These are phyloP conservation scores for Vanrija sp. DNA, from an alignment of 1,284 basidiomycete genomes.

Conservation along the genomic window DNA sequence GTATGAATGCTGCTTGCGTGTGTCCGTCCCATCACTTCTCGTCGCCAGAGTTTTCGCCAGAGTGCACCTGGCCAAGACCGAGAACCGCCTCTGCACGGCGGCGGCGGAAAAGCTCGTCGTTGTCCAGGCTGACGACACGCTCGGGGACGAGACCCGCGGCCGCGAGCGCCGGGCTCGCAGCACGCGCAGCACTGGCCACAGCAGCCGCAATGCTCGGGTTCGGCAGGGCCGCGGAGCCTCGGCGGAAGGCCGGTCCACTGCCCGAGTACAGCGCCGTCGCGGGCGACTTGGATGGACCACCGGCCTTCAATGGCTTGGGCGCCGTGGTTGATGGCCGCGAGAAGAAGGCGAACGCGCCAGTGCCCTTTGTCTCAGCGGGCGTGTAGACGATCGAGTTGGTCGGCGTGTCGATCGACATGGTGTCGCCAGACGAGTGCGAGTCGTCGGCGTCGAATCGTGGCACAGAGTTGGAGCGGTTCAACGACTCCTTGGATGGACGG, in stretches of 20 bases:
- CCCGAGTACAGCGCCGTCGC: conserved; percentile 11
- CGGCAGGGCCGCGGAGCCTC: conserved; percentile 1
- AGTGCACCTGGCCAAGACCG: conserved; percentile 45
- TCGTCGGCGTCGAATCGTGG: conserved; percentile 40
- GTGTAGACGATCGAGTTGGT: conserved; percentile 10
- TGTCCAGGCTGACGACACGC: conserved; percentile 60
- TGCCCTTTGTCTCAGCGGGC: conserved; percentile 22
- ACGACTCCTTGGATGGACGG: conserved; percentile 35
- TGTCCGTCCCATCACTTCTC: neutral
- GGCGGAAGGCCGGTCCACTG: too few relatives aligned
- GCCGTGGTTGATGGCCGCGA: conserved; percentile 2
- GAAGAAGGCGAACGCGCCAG: conserved; percentile 42
- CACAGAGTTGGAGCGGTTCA: conserved; percentile 32
- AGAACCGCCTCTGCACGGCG: conserved; percentile 56
- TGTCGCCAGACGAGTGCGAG: conserved; percentile 36
- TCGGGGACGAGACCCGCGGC: conserved; percentile 45
- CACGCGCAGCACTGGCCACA: conserved; percentile 32
- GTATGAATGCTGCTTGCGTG: neutral
- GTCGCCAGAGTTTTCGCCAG: conserved; percentile 1
- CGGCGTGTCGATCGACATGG: conserved; percentile 26
- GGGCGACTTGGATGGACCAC: neutral
- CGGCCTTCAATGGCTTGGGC: neutral
- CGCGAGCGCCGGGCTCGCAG: conserved; percentile 37
- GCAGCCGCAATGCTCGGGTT: conserved; percentile 37
- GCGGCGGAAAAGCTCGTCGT: conserved; percentile 72